Conservation (phyloP, 129 eudicot genomes). For the Centrapalus pauciflorus region DNA sequence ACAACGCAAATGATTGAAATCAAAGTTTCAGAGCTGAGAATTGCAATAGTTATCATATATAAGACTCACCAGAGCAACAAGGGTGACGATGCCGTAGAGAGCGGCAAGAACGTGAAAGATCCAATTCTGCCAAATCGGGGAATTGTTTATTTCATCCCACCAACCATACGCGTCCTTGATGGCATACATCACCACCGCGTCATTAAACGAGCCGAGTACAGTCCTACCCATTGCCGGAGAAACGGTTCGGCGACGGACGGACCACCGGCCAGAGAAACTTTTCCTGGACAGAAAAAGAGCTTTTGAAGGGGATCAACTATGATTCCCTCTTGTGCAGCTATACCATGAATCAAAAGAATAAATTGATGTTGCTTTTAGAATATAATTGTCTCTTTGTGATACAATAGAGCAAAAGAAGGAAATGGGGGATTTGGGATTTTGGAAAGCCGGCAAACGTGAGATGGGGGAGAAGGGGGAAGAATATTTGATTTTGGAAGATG, state of each 20-base stretch:
- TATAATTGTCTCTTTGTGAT: background rate
- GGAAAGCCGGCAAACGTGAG: constrained; percentile 24
- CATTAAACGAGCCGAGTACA: constrained; percentile 31
- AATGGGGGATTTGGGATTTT: constrained; percentile 11
- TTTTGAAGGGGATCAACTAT: background rate
- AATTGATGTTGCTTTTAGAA: background rate
- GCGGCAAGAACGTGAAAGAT: constrained; percentile 54
- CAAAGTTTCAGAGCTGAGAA: background rate
- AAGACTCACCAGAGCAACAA: constrained; percentile 65
- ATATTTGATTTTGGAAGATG: constrained; percentile 22
- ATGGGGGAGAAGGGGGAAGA: constrained; percentile 17
- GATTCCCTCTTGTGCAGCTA: background rate
- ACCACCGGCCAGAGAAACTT: constrained; percentile 23
- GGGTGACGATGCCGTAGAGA: constrained; percentile 66
- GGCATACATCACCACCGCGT: constrained; percentile 29
- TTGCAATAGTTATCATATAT: too few species aligned
- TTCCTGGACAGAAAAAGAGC: background rate
- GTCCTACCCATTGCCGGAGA: constrained; percentile 40
- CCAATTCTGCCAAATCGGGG: constrained; percentile 59
- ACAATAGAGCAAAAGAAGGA: constrained; percentile 14
- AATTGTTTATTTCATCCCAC: constrained; percentile 64
- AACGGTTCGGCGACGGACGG: constrained; percentile 12
- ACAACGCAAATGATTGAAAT: background rate
- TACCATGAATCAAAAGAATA: background rate
- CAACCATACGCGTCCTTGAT: constrained; percentile 47